phyloP scores from a whole-genome alignment of 2,329 filamentous ascomycete species.

The Fusarium sp. region DNA sequence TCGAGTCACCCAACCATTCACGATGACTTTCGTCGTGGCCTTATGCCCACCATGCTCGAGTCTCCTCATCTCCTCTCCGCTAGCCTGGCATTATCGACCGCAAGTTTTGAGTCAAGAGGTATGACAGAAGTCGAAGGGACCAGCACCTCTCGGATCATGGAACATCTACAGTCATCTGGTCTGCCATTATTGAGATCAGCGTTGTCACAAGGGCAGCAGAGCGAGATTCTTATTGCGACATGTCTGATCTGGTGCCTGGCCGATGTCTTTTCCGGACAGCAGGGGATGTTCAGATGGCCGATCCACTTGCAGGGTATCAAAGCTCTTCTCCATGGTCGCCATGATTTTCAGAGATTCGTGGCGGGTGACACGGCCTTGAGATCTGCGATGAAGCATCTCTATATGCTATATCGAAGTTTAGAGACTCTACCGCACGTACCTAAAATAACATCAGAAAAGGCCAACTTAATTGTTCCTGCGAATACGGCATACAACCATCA shows the following conservation, averaged over 20 bases:
- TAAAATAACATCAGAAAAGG: neutral
- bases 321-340: constrained; percentile 23
- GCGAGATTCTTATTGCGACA: constrained; percentile 38
- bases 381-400: constrained; percentile 40
- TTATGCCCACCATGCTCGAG: constrained; percentile 38
- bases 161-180: constrained; percentile 39
- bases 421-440: constrained; percentile 40
- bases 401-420: constrained; percentile 41
- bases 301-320: constrained; percentile 41
- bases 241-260: constrained; percentile 44
- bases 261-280: constrained; percentile 38
- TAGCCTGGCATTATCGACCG: constrained; percentile 38
- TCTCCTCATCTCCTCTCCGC: constrained; percentile 42
- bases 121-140: constrained; percentile 34
- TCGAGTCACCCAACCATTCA: constrained; percentile 41
- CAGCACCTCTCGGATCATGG: constrained; percentile 25
- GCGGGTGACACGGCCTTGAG: neutral
- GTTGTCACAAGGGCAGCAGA: constrained; percentile 27
- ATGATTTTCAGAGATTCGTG: neutral
- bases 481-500: neutral
- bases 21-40: constrained; percentile 35
- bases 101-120: constrained; percentile 38
- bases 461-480: fast-evolving
- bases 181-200: constrained; percentile 36
- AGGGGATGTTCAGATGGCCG: constrained; percentile 35